Base-by-base conservation (phyloP, 768 basidiomycete genomes). In the Pleurotus sapidus region DNA sequence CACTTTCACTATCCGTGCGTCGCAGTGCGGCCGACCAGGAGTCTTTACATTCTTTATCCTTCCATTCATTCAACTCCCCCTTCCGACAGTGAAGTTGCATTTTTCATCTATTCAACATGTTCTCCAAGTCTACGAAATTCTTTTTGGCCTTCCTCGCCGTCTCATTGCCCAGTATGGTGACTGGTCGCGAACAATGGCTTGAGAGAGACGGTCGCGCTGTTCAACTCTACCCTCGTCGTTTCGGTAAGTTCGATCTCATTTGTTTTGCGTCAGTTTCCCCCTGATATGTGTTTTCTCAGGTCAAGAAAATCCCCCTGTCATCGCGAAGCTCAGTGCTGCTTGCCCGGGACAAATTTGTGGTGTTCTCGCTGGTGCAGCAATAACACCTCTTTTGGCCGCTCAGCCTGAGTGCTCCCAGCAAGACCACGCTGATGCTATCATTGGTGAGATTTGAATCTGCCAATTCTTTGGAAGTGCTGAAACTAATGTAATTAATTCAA, bases 381-480 rank as follows among this genome's bases (percentile, higher is more conserved):
- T 83, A 46, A 77, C 77, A 0, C 78, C 83, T 34, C 74, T 85
- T 38, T 72, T 84, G 24, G 82, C 82, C 50, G 75, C 72, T 25
- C 76, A 79, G 64, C 74, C 71, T 17, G 79, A 81, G 64, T 84
- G 82, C 64, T 72, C 81, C 2, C 82, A 84, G 61, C 84, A 84
- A 62, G 82, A 84, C 63, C 67, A 80, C 68, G 82, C 82, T 0
- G 83, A 85, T 61, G 58, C 69, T 11, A 84, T 84, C 63, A 84
- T 84, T 59, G 78, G 82, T 82, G 30, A 67, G 30, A 74, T 55
- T 23, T 8, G 15, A 8, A n/a, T 18, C 17, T 25, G 34, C 9
- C n/a, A 30, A 30, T 9, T 34, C 11, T 24, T 20, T 45, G 20
- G 15, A 23, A 18, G 18, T n/a, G 3, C 40, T 39, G n/a, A 12